Evolutionary conservation across 2,329 filamentous ascomycete species (phyloP).

Genomic region (Phoma herbarum): DNA sequence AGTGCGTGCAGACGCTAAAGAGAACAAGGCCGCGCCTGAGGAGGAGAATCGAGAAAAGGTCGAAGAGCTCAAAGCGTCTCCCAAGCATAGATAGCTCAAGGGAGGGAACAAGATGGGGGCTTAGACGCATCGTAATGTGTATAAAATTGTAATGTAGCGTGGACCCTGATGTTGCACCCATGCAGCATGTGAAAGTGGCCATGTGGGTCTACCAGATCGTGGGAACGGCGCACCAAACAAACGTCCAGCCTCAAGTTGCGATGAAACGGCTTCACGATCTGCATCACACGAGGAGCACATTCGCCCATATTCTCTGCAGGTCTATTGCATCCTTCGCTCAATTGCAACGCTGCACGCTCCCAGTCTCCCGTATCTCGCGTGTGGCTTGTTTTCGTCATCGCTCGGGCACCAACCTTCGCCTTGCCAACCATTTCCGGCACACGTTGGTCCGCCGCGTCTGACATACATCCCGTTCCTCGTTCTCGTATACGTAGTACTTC

Average conservation of each 20-base stretch:
- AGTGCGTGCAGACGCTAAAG: background rate
- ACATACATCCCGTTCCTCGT: conserved; percentile 10
- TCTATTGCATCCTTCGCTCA: background rate
- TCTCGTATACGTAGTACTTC: background rate
- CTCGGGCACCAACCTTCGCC: conserved; percentile 14
- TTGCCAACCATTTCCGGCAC: conserved; percentile 6
- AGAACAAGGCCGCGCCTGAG: background rate
- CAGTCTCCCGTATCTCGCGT: background rate
- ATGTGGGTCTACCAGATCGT: conserved; percentile 9
- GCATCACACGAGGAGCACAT: background rate
- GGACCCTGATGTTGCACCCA: background rate
- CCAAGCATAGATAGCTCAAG: background rate
- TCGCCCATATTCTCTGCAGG: background rate
- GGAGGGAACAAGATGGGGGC: background rate
- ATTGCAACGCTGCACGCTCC: background rate
- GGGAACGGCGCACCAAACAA: conserved; percentile 7
- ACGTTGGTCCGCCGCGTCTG: conserved; percentile 17
- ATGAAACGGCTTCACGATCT: background rate
- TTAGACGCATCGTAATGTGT: background rate
- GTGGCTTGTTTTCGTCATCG: conserved; percentile 18
- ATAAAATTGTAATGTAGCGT: background rate
- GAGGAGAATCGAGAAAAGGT: too few relatives aligned
- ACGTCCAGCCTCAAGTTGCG: background rate
- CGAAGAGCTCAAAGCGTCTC: background rate
- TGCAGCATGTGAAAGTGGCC: conserved; percentile 19